phyloP scores from a whole-genome alignment of 768 basidiomycete species.

The Polyporus arcularius region DNA sequence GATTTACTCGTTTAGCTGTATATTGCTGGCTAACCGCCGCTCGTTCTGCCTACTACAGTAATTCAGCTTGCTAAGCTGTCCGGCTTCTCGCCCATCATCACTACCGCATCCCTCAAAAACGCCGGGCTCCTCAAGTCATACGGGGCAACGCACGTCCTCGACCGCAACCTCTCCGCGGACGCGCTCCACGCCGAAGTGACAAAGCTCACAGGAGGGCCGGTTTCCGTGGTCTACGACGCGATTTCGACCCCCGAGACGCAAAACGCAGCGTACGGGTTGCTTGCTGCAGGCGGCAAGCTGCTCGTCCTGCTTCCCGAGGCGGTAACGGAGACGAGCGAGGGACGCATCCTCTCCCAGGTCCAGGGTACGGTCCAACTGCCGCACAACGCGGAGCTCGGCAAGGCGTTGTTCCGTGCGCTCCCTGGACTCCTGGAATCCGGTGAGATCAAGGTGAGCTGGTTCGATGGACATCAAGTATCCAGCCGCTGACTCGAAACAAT shows the following conservation, averaged over 20 bases:
- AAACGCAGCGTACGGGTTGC: conserved; percentile 16
- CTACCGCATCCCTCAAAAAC: conserved; percentile 30
- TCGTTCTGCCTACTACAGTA: conserved; percentile 2
- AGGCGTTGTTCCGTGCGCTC: conserved; percentile 22
- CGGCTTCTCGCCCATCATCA: conserved; percentile 32
- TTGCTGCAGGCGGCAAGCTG: conserved; percentile 24
- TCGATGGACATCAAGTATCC: not conserved
- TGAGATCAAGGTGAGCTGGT: conserved; percentile 21
- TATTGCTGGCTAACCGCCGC: not conserved
- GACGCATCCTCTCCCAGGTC: conserved; percentile 50
- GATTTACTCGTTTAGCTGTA: not conserved
- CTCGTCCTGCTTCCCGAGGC: conserved; percentile 10
- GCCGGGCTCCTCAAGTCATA: conserved; percentile 13
- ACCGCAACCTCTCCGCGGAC: conserved; percentile 19
- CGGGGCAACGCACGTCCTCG: conserved; percentile 29
- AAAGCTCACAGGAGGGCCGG: conserved; percentile 22
- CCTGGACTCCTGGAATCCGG: conserved; percentile 18
- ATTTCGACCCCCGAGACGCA: conserved; percentile 21
- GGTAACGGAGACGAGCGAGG: conserved; percentile 31
- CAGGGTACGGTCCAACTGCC: conserved; percentile 19
- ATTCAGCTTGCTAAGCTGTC: conserved; percentile 29
- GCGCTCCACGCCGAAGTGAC: conserved; percentile 7
- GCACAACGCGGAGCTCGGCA: conserved; percentile 12
- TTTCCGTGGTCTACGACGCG: conserved; percentile 24
- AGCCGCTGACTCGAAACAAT: too few species aligned